Evolutionary conservation across 768 basidiomycete species (phyloP).

Genomic region (Boletus rubroflammeus): DNA sequence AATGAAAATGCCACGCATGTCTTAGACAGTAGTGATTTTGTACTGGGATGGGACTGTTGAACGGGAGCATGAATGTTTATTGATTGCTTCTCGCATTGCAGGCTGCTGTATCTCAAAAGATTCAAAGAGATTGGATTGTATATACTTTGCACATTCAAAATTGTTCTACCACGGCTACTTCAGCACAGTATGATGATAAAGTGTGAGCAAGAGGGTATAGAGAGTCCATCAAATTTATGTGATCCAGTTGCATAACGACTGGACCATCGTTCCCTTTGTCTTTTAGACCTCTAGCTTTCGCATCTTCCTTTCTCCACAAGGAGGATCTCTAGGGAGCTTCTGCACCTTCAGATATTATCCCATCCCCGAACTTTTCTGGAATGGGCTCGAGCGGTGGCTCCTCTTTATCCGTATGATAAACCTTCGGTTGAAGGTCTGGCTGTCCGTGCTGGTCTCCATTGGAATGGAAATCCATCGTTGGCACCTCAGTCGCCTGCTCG

Average conservation of each 20-base stretch:
- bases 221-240: not conserved
- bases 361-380: conserved; percentile 12
- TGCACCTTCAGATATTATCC: not conserved
- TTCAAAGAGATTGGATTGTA: not conserved
- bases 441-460: conserved; percentile 40
- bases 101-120: not conserved
- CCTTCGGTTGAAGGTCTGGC: conserved; percentile 24
- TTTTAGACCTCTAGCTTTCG: not conserved
- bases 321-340: not conserved
- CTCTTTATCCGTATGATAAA: conserved; percentile 4
- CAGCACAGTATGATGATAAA: not conserved
- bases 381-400: conserved; percentile 14
- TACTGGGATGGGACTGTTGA: conserved; percentile 79
- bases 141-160: not conserved
- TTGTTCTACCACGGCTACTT: not conserved
- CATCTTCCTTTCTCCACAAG: not conserved
- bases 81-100: not conserved
- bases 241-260: not conserved
- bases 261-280: not conserved
- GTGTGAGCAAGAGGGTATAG: not conserved
- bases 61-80: not conserved
- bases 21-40: conserved; percentile 40
- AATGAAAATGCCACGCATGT: conserved; percentile 14
- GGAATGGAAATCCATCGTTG: conserved; percentile 9
- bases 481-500: conserved; percentile 3